Evolutionary conservation across 345 rosid species (phyloP), one percentile per base, ranked within the genome.

Genomic region (Pseudoturritis turrita): DNA sequence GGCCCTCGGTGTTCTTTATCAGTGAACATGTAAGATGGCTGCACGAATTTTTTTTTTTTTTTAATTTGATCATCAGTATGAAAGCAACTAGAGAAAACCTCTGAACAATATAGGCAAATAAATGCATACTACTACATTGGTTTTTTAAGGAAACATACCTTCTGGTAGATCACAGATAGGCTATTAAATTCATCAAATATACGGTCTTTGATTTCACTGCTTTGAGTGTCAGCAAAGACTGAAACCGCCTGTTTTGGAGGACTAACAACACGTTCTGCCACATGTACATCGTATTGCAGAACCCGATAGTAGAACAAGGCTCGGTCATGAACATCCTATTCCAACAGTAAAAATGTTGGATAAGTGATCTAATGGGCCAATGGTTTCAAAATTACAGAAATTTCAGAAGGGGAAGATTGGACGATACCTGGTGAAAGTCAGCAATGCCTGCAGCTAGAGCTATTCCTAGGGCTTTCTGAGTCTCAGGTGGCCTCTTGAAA

Each of bases 191-290:
- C 99, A 47, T 91, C 96, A 83, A 91, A 91, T 65, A 91, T 91
- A 52, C 96, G 89, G 84, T 95, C 97, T 79, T 95, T 91, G 67
- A 89, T 81, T 84, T 95, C 97, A 77, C 96, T 95, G 82, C 93
- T 91, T 75, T 88, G 99, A 70, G 91, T 87, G 85, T 95, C 97
- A 52, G 97, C 99, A 78, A 95, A 89, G 73, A 91, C 97, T 28
- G 97, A 95, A 77, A 91, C 97, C 62, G 96, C 96, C 86, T 95
- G 96, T 78, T 95, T 91, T 71, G 99, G 97, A 75, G 96, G 99
- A 78, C 93, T 91, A 70, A 89, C 96, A 4, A 88, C 88, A 60
- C 83, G 81, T 77, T 89, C 96, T 65, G 97, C 96, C 28, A 82
- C 84, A 18, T 96, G 82, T 70, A 87, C 88, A 73, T 89, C 74